Evolutionary conservation across 2,329 filamentous ascomycete genomes (phyloP), one percentile per base, ranked within the genome.

Genomic region (Monilinia laxa): DNA sequence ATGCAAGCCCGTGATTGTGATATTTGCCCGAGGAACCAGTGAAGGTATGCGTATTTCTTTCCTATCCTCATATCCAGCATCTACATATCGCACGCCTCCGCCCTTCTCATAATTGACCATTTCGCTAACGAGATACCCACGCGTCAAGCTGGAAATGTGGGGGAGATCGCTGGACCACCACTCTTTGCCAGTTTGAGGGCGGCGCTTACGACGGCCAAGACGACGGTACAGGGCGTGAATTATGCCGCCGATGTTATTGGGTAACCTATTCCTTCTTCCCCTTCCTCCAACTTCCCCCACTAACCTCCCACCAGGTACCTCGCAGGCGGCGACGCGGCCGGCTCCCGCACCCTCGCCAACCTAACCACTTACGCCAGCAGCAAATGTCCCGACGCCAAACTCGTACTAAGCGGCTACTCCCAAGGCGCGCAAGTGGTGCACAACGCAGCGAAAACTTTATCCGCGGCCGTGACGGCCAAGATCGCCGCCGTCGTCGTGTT

Each of bases 11-110:
- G 63, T 65, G 11, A 65, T 65, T 53, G 55, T 83, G 62, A 80
- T 83, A 56, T 83, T 80, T 68, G 81, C 81, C 10, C 78, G 81
- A 58, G 82, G 80, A 23, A 82, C 81, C 11, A 80, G 78, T 18
- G 82, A 84, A 70, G 57, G 57, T 60, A 51, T 60, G 57, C 38
- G 31, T 11, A 1, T 2, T 14, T 31, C 12, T 14, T 57, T 20
- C 9, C 12, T 1, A 23, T 28, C 14, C 25, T 45, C 25, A n/a
- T 14, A 2, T n/a, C 6, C 10, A 14, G 5, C 28, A n/a, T 4
- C 16, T 58, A 18, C 3, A 20, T 18, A 7, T 7, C 0, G 12
- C 9, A 4, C 10, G 6, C 25, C 11, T 23, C 3, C 20, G 5
- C 20, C 20, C 20, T 54, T 31, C 14, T 23, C 14, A 4, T 1